Evolutionary conservation across 2,329 filamentous ascomycete genomes (phyloP).

Genomic region (Alternaria tenuissima): DNA sequence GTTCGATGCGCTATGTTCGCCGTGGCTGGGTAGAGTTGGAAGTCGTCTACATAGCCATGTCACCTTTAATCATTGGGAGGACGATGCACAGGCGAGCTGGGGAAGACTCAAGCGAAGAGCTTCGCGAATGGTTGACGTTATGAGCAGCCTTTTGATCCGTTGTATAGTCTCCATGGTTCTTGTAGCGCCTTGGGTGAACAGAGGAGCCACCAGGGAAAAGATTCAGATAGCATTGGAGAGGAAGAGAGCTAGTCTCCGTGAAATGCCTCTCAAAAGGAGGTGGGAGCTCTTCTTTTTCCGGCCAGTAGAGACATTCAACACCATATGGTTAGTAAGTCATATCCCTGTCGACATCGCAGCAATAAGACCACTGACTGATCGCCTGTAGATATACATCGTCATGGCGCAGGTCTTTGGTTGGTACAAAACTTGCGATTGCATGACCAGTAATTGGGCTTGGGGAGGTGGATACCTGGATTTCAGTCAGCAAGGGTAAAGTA

Average conservation of each 20-base stretch:
- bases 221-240: slow-evolving; percentile 14
- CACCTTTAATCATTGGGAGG: slow-evolving; percentile 18
- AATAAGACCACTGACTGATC: too few relatives aligned
- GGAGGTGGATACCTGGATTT: slow-evolving; percentile 56
- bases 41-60: slow-evolving; percentile 26
- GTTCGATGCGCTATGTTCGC: slow-evolving; percentile 12
- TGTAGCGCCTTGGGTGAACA: slow-evolving; percentile 14
- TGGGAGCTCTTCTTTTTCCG: slow-evolving; percentile 40
- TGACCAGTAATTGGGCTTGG: slow-evolving; percentile 49
- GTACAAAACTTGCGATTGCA: slow-evolving; percentile 55
- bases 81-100: slow-evolving; percentile 17
- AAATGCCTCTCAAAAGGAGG: slow-evolving; percentile 28
- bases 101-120: slow-evolving; percentile 14
- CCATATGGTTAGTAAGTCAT: slow-evolving; percentile 45
- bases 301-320: slow-evolving; percentile 49
- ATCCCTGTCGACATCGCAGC: background rate
- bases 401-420: slow-evolving; percentile 54
- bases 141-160: slow-evolving; percentile 13
- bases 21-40: slow-evolving; percentile 17
- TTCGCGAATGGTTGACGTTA: slow-evolving; percentile 11
- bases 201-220: slow-evolving; percentile 2
- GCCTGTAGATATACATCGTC: slow-evolving; percentile 25
- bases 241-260: slow-evolving; percentile 3
- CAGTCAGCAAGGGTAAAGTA: slow-evolving; percentile 17
- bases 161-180: slow-evolving; percentile 12